Conservation (phyloP, 1,284 basidiomycete species). For the Sporisorium sorghi region DNA sequence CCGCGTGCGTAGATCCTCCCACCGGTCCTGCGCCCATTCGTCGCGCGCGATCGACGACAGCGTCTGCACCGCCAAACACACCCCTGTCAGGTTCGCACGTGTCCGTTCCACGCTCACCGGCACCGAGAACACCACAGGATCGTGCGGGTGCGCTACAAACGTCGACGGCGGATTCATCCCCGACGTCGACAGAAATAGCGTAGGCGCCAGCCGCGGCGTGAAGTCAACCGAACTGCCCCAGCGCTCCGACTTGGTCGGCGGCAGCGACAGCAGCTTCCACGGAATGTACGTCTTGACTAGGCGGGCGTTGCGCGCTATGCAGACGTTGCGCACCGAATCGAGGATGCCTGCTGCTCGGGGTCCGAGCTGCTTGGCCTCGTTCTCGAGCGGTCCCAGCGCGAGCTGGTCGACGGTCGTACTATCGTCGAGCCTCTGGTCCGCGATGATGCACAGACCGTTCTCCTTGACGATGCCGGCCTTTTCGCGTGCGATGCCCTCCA, state of each 20-base stretch:
- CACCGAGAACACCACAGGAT: slow-evolving; percentile 39
- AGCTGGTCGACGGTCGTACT: slow-evolving; percentile 23
- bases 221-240: slow-evolving; percentile 40
- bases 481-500: slow-evolving; percentile 81
- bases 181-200: slow-evolving; percentile 44
- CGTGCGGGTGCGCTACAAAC: slow-evolving; percentile 49
- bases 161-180: slow-evolving; percentile 49
- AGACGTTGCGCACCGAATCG: slow-evolving; percentile 47
- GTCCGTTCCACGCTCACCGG: slow-evolving; percentile 50
- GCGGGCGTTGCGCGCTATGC: slow-evolving; percentile 38
- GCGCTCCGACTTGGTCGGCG: slow-evolving; percentile 24
- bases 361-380: slow-evolving; percentile 43
- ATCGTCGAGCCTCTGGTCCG: slow-evolving; percentile 67
- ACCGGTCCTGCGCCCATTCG: slow-evolving; percentile 46
- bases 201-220: slow-evolving; percentile 33
- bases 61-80: slow-evolving; percentile 63
- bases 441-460: slow-evolving; percentile 79
- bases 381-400: slow-evolving; percentile 39
- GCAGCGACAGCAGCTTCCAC: slow-evolving; percentile 39
- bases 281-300: slow-evolving; percentile 53
- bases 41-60: slow-evolving; percentile 64
- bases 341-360: slow-evolving; percentile 44
- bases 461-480: slow-evolving; percentile 85
- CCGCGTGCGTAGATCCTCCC: slow-evolving; percentile 56
- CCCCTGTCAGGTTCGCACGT: slow-evolving; percentile 53